Evolutionary conservation across 768 basidiomycete genomes (phyloP).

Genomic region (Lyophyllum atratum): DNA sequence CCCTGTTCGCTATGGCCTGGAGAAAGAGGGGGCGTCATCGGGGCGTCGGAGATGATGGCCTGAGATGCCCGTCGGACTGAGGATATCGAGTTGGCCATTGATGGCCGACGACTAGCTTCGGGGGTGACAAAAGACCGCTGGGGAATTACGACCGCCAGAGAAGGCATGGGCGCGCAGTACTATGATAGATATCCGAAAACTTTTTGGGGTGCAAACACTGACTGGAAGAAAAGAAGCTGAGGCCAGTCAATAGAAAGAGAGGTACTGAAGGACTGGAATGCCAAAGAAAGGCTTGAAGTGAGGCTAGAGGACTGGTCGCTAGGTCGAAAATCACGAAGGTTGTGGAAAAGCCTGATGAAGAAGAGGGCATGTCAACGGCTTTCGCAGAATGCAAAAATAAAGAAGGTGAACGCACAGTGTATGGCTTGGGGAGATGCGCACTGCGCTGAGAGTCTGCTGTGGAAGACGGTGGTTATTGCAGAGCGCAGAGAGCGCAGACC

Average conservation of each 20-base stretch:
- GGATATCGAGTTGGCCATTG: constrained; percentile 23
- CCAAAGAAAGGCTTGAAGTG: not conserved
- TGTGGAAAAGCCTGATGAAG: not conserved
- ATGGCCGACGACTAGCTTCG: constrained; percentile 27
- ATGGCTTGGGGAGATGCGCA: constrained; percentile 6
- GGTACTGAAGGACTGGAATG: not conserved
- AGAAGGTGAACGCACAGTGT: not conserved
- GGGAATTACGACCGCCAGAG: constrained; percentile 27
- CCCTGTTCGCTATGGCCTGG: constrained; percentile 50
- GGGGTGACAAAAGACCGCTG: constrained; percentile 30
- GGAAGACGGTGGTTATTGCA: constrained; percentile 8
- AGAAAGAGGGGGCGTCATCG: constrained; percentile 72
- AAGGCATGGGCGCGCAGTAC: constrained; percentile 19
- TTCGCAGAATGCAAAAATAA: not conserved
- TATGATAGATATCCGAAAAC: not conserved
- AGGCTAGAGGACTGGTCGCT: not conserved
- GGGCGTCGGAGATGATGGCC: constrained; percentile 53
- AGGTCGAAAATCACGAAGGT: not conserved
- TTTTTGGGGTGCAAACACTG: not conserved
- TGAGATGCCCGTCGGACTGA: constrained; percentile 33
- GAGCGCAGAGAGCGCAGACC: constrained; percentile 8
- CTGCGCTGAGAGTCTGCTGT: constrained; percentile 16
- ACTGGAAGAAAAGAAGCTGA: not conserved
- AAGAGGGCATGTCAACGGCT: not conserved
- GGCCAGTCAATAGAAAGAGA: constrained; percentile 2